These are phyloP conservation scores for Helenozyma rhizophorensis DNA, from an alignment of 805 yeast genomes.

Conservation along the genomic window DNA sequence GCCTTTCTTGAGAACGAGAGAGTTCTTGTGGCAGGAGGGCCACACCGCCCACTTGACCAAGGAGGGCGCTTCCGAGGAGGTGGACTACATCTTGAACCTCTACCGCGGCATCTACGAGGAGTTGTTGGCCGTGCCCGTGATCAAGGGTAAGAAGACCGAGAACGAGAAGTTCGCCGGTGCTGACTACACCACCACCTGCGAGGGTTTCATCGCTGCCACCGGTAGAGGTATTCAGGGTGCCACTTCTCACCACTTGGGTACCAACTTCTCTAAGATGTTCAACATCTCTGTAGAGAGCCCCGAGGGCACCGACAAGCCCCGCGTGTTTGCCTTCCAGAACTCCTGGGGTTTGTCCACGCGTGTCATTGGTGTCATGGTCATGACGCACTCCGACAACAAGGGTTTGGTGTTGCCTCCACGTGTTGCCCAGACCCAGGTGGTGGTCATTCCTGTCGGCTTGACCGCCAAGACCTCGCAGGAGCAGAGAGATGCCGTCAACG, in stretches of 20 bases:
- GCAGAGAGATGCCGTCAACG: conserved; percentile 62
- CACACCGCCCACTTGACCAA: conserved; percentile 93
- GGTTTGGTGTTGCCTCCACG: conserved; percentile 98
- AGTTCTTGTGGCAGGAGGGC: conserved; percentile 99
- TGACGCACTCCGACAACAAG: conserved; percentile 98
- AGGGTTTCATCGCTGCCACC: conserved; percentile 95
- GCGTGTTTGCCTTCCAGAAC: conserved; percentile 89
- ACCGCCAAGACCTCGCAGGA: conserved; percentile 82
- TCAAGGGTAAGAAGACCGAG: conserved; percentile 92
- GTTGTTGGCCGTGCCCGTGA: conserved; percentile 93
- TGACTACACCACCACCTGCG: conserved; percentile 89
- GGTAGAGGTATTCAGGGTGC: conserved; percentile 99
- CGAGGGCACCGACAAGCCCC: conserved; percentile 80
- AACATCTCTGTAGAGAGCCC: conserved; percentile 95
- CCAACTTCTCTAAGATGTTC: conserved; percentile 98
- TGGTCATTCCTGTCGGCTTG: conserved; percentile 91
- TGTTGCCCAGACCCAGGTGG: conserved; percentile 89
- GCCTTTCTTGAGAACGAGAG: conserved; percentile 98
- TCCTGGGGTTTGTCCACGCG: conserved; percentile 99
- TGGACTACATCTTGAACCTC: conserved; percentile 76
- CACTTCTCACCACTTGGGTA: conserved; percentile 96
- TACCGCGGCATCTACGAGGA: conserved; percentile 85
- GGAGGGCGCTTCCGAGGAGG: conserved; percentile 81
- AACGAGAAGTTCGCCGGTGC: conserved; percentile 99
- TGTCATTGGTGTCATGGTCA: conserved; percentile 98